Base-by-base conservation (phyloP, 2,329 filamentous ascomycete species). In the Trichoderma polysporum region DNA sequence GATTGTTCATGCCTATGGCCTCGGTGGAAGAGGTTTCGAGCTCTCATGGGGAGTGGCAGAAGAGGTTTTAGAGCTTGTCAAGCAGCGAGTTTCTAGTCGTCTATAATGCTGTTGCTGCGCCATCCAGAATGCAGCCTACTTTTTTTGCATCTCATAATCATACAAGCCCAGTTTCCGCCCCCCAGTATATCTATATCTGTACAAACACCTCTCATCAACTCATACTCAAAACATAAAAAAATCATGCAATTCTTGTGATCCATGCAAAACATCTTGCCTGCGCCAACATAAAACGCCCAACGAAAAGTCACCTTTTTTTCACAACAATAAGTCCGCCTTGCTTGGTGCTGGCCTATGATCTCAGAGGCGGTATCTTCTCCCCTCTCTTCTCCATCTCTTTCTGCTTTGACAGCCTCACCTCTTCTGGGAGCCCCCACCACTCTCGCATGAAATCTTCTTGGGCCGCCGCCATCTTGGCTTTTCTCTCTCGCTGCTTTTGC, bases 361-460 rank as follows among this genome's bases (percentile, higher is more conserved):
- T 60, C 7, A 49, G 31, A 25, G 60, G 60, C 13, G 66, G 66
- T 39, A 89, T 78, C 69, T 85, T 79, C 79, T 90, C 87, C 37
- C 78, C 83, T 67, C 76, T 74, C 79, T 83, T 84, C 76, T 86
- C 83, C 74, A 85, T 81, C 75, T 86, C 84, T 66, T 77, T 75
- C 69, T 81, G 78, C 67, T 80, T 77, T 70, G 80, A 81, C 71
- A 85, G 80, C 69, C 84, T 79, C 70, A 87, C 86, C 72, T 83
- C 82, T 72, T 84, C 81, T 12, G 86, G 86, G 70, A 90, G 73
- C 4, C 87, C 87, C 88, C 88, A 90, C 88, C 88, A 90, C 80
- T 89, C 88, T 68, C 86, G 78, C 75, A 89, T 81, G 68, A 90
- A 90, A 53, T 84, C 83, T 77, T 90, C 86, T 79, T 90, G 88